A percentile compares a stretch with the other conserved stretches of the same genome.
These are phyloP conservation scores for Gliomastix tumulicola DNA, from an alignment of 2,329 filamentous ascomycete genomes.

Conservation along the genomic window DNA sequence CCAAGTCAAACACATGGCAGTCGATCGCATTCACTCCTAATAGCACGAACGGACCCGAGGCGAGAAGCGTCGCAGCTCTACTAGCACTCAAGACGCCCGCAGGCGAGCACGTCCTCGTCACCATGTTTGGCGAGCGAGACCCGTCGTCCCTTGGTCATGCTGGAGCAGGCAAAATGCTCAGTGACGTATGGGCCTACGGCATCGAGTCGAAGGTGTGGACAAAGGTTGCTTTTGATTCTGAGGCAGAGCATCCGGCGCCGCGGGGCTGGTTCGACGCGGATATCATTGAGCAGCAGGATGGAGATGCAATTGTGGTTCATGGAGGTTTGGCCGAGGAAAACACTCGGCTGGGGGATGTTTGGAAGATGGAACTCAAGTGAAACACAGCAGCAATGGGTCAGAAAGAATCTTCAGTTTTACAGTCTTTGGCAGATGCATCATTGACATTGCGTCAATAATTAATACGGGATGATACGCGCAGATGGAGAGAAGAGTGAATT, in stretches of 20 bases:
- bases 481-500: too few relatives aligned
- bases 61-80: constrained; percentile 21
- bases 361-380: too few relatives aligned
- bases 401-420: too few relatives aligned
- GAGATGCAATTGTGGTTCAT: constrained; percentile 21
- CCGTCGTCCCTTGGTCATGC: constrained; percentile 28
- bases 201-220: constrained; percentile 17
- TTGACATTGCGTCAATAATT: too few relatives aligned
- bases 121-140: constrained; percentile 30
- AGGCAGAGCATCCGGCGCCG: constrained; percentile 15
- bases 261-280: constrained; percentile 34
- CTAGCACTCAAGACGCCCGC: constrained; percentile 11
- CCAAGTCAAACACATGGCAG: constrained; percentile 13
- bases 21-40: constrained; percentile 15
- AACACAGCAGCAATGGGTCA: too few relatives aligned
- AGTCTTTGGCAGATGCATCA: too few relatives aligned
- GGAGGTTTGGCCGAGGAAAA: constrained; percentile 30
- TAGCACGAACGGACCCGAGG: constrained; percentile 16
- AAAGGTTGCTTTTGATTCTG: constrained; percentile 10
- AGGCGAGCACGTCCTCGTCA: constrained; percentile 19
- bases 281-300: constrained; percentile 7
- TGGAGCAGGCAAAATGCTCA: constrained; percentile 30
- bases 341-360: constrained; percentile 28
- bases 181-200: constrained; percentile 32
- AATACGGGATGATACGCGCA: too few relatives aligned